Percentiles rank a stretch among this genome's conserved stretches.
These are phyloP conservation scores for Trichoderma hamatum DNA, from an alignment of 2,329 filamentous ascomycete genomes.

Conservation along the genomic window DNA sequence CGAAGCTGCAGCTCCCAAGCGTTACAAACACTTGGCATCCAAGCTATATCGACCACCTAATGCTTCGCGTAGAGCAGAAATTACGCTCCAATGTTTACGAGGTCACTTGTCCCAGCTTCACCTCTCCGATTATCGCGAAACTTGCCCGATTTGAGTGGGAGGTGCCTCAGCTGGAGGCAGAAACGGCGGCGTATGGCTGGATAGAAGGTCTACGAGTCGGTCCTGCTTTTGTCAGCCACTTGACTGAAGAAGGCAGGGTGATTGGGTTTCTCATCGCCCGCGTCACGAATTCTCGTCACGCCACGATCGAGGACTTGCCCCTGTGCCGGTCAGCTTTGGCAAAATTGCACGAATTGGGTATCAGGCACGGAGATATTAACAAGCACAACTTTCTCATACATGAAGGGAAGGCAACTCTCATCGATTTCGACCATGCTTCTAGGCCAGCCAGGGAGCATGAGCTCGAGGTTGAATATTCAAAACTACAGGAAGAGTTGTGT, in stretches of 20 bases:
- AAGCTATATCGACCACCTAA: slow-evolving; percentile 40
- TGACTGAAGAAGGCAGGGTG: not conserved
- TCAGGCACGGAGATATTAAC: too few relatives aligned
- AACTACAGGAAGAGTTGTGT: too few relatives aligned
- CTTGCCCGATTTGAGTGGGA: not conserved
- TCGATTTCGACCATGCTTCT: too few relatives aligned
- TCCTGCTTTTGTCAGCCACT: not conserved
- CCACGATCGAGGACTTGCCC: not conserved
- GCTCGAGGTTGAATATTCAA: too few relatives aligned
- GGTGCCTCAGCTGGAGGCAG: not conserved
- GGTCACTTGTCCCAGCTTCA: slow-evolving; percentile 30
- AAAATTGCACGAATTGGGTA: not conserved
- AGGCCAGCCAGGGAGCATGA: too few relatives aligned
- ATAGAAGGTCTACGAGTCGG: not conserved
- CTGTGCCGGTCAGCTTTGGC: not conserved
- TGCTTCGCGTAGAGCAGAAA: slow-evolving; percentile 35
- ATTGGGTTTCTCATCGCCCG: not conserved
- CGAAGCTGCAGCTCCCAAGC: slow-evolving; percentile 36
- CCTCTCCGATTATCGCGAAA: not conserved
- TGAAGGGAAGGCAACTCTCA: too few relatives aligned
- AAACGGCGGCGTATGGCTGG: not conserved
- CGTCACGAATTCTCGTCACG: not conserved
- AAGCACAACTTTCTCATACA: too few relatives aligned
- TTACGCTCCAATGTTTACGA: slow-evolving; percentile 37
- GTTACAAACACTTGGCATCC: slow-evolving; percentile 43